Conservation (phyloP, 495 filamentous ascomycete species). For the Thozetella sp. region DNA sequence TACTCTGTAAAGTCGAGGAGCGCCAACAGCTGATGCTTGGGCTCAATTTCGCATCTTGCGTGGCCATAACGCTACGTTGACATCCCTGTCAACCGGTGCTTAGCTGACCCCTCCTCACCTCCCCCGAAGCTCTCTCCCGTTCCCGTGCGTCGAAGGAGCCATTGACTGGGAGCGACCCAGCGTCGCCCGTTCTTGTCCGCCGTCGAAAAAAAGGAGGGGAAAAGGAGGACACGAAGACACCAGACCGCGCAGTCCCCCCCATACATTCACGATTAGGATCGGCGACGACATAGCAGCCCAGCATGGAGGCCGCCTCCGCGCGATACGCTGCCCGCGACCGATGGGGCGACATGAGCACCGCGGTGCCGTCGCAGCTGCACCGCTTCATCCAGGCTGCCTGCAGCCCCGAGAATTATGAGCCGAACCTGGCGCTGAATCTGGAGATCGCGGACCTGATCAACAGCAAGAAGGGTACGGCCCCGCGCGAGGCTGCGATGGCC, state of each 20-base stretch:
- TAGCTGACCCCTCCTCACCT: background rate
- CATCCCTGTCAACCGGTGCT: background rate
- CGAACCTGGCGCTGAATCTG: conserved; percentile 92
- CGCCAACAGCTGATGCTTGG: background rate
- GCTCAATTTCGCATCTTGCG: background rate
- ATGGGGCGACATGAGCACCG: conserved; percentile 80
- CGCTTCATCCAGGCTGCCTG: conserved; percentile 96
- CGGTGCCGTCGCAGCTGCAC: conserved; percentile 81
- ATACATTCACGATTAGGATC: conserved; percentile 2
- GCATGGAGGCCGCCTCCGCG: conserved; percentile 92
- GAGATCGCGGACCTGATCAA: conserved; percentile 98
- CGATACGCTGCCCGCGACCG: conserved; percentile 95
- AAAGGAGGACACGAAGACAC: background rate
- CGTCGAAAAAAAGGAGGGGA: background rate
- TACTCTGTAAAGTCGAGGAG: too few species aligned
- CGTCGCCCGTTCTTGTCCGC: background rate
- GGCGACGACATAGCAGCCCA: conserved; percentile 7
- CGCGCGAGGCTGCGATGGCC: conserved; percentile 91
- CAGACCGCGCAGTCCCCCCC: background rate
- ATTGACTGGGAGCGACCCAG: background rate
- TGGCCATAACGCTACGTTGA: background rate
- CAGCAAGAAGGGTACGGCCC: conserved; percentile 95
- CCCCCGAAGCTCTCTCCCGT: background rate
- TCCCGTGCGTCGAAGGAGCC: background rate
- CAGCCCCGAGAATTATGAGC: conserved; percentile 94